A percentile compares a stretch with the other conserved stretches of the same genome.
These are phyloP conservation scores for Annona cherimola DNA, from an alignment of 164 flowering plant genomes.

Conservation along the genomic window DNA sequence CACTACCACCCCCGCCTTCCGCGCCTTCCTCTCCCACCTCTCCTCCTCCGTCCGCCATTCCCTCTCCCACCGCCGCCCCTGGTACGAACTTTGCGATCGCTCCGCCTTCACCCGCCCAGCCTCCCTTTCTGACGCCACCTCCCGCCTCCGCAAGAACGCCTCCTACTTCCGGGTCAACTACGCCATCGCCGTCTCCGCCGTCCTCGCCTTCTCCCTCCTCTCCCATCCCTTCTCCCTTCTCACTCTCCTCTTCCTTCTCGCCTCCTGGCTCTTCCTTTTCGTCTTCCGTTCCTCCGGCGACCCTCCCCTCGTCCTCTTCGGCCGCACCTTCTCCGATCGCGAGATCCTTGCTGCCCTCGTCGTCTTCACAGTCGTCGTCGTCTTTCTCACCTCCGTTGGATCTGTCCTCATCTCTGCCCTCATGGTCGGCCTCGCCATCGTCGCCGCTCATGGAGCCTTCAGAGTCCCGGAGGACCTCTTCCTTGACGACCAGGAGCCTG, in stretches of 20 bases:
- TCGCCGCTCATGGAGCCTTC: constrained; percentile 64
- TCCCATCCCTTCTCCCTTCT: constrained; percentile 65
- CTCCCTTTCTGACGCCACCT: constrained; percentile 59
- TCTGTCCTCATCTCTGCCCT: constrained; percentile 61
- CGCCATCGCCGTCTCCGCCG: constrained; percentile 35
- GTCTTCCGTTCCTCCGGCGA: constrained; percentile 78
- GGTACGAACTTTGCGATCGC: constrained; percentile 71
- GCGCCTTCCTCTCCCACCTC: constrained; percentile 49
- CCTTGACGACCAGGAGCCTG: constrained; percentile 61
- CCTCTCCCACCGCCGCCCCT: constrained; percentile 67
- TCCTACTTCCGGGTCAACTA: constrained; percentile 76
- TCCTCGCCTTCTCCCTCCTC: constrained; percentile 59
- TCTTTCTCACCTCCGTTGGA: constrained; percentile 77
- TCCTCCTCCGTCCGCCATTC: constrained; percentile 43
- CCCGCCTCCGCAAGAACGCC: constrained; percentile 72
- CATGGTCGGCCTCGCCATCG: constrained; percentile 47
- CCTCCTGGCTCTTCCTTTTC: constrained; percentile 71
- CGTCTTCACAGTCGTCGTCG: constrained; percentile 38
- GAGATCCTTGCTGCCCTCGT: constrained; percentile 51
- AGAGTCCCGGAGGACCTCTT: constrained; percentile 79
- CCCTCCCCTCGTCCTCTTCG: constrained; percentile 56
- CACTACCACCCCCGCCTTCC: constrained; percentile 59
- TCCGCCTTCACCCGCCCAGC: constrained; percentile 58
- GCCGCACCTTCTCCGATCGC: constrained; percentile 54
- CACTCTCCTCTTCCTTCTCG: constrained; percentile 47